Base-by-base conservation (phyloP, 1,284 basidiomycete genomes). In the Boletellus deceptivus region DNA sequence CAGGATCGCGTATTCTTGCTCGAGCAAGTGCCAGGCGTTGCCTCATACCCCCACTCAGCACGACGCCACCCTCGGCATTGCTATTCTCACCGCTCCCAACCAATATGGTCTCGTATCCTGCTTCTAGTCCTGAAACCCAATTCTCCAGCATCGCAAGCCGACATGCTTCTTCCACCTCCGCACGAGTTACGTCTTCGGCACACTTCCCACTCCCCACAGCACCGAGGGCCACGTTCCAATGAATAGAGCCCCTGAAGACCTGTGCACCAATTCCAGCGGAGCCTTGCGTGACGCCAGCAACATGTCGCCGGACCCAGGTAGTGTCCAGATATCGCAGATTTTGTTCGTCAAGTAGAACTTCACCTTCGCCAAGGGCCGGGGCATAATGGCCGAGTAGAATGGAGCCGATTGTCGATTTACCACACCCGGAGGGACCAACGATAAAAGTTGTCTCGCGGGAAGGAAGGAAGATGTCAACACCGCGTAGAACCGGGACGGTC, bases 11-110 rank as follows among this genome's bases (percentile, higher is more conserved):
- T 50, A 99, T 73, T 53, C 83, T 79, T 2, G 94, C 95, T 47
- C 96, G 76, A 1, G 97, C 96, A 56, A 99, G 86, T 1, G 93
- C 92, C 16, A 99, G 67, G 10, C 97, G 73, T 72, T 99, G 97
- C 60, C 85, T 84, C 77, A 99, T 97, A 4, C 96, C 96, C 24
- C 97, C 96, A 55, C 89, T 93, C 54, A 98, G 73, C 46, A 79
- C 83, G 2, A 88, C 81, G 3, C 92, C 93, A 14, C 80, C 83
- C 37, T 51, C 53, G 6, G 43, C 34, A n/a, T 47, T 42, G 24
- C 73, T 80, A 0, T 88, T 92, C 13, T 51, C 56, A 2, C 68
- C 64, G 18, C 55, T 64, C 5, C 64, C 66, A 24, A 44, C 55
- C 11, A 97, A 71, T 43, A 75, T 70, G 0, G 95, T 98, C 49